Base-by-base conservation (phyloP, 345 rosid genomes). In the Turnera subulata region DNA sequence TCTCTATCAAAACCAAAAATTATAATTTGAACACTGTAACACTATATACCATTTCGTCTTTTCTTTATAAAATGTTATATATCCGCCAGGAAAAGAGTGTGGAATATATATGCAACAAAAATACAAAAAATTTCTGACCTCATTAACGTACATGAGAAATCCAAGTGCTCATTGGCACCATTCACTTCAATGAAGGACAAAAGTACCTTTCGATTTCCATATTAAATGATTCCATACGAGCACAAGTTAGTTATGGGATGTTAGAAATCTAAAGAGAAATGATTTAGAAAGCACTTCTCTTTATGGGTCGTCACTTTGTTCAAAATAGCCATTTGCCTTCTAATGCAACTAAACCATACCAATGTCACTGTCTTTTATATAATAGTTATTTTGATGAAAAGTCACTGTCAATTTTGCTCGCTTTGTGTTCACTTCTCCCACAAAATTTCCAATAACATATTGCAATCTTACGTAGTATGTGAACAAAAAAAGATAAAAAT, bases 241-340 rank as follows among this genome's bases (percentile, higher is more conserved):
- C 48, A 14, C 47, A 58, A 21, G 70, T 58, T 37, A 16, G 64
- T 45, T 35, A 59, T 52, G 63, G 46, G 19, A 24, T 32, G 10
- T 44, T 58, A 51, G 11, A 23, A 16, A 14, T 66, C 59, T 53
- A 46, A 46, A 38, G 69, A 11, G 11, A 35, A 59, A 52, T 59
- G 60, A 59, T 59, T 37, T 18, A 25, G 46, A 16, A 46, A 46
- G 17, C 48, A 29, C 46, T 33, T 3, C 9, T 29, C 6, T 16
- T 2, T 6, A 42, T 33, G 15, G 5, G 18, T 12, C 13, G 8
- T 37, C 45, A 29, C 35, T 29, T 8, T 24, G n/a, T 43, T 58
- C 63, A 43, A 35, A 29, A 0, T n/a, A 37, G 15, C 18, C 26
- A 4, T 14, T 22, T 17, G 19, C 25, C 18, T 5, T 22, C 26